Base-by-base conservation (phyloP, 768 basidiomycete species). In the Russula sp. region DNA sequence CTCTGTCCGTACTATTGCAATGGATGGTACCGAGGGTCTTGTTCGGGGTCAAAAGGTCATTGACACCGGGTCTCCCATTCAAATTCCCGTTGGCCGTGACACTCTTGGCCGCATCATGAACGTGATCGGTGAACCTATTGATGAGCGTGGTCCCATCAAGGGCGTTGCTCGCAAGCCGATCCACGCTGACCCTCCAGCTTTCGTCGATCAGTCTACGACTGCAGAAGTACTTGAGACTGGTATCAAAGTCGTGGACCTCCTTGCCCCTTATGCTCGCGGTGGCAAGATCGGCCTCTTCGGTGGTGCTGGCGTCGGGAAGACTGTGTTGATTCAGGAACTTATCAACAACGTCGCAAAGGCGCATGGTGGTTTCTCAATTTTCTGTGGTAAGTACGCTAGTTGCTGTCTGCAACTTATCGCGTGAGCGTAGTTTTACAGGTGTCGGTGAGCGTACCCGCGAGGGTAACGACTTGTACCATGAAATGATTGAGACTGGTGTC, bases 331-430 rank as follows among this genome's bases (percentile, higher is more conserved):
- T 77, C 96, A 98, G 77, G 95, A 98, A 75, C 89, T 99, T 74
- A 99, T 99, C 82, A 98, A 99, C 88, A 99, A 99, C 82, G 94
- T 99, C 74, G 97, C 97, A 73, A 99, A 99, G 82, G 97, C 97
- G 57, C 97, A 99, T 76, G 97, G 97, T 93, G 97, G 97, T 93
- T 98, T 98, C 91, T 99, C 97, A 53, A 97, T 98, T 76, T 98
- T 98, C 87, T 94, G 91, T 71, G 92, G 91, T 92, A 58, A 40
- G 58, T 53, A 40, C 37, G 32, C 10, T 60, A 45, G 47, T 40
- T 31, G 22, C 10, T 37, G 20, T 57, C 52, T 48, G 27, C 20
- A 54, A 57, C 35, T 40, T 34, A 54, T 54, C 52, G 50, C 39
- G 32, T 37, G 51, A 60, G 35, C 52, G 50, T 51, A 50, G 34